phyloP scores from a whole-genome alignment of 768 basidiomycete genomes.

The Crepidotus variabilis region DNA sequence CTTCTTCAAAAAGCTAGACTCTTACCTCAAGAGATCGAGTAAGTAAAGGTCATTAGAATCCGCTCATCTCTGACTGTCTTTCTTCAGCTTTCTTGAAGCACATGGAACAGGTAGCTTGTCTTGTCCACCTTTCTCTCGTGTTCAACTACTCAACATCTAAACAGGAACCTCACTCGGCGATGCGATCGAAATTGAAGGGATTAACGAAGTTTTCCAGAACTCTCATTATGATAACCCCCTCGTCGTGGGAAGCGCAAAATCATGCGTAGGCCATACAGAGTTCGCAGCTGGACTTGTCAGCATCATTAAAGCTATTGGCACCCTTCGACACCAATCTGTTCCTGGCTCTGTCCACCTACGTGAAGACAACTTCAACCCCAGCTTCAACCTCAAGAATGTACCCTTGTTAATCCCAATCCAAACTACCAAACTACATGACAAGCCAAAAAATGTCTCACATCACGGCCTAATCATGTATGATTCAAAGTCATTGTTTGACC shows the following conservation, averaged over 20 bases:
- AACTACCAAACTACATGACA: constrained; percentile 7
- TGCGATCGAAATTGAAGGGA: constrained; percentile 27
- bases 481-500: neutral
- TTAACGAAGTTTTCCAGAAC: constrained; percentile 22
- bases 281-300: constrained; percentile 23
- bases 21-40: constrained; percentile 24
- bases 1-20: constrained; percentile 19
- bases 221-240: constrained; percentile 20
- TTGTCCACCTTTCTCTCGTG: neutral
- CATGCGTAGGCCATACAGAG: constrained; percentile 27
- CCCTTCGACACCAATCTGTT: constrained; percentile 16
- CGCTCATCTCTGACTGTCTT: neutral
- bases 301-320: constrained; percentile 19
- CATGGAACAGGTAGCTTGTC: constrained; percentile 4
- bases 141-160: neutral
- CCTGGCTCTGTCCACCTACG: constrained; percentile 22
- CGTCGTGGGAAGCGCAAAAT: constrained; percentile 24
- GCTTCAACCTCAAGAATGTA: constrained; percentile 18
- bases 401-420: constrained; percentile 20
- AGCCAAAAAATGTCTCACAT: constrained; percentile 5
- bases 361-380: constrained; percentile 20
- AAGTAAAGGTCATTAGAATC: neutral
- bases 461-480: constrained; percentile 24
- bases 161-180: constrained; percentile 30
- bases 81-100: neutral